Conservation (phyloP, 78 protist genomes). For the Dictyostelium brefeldianum region DNA sequence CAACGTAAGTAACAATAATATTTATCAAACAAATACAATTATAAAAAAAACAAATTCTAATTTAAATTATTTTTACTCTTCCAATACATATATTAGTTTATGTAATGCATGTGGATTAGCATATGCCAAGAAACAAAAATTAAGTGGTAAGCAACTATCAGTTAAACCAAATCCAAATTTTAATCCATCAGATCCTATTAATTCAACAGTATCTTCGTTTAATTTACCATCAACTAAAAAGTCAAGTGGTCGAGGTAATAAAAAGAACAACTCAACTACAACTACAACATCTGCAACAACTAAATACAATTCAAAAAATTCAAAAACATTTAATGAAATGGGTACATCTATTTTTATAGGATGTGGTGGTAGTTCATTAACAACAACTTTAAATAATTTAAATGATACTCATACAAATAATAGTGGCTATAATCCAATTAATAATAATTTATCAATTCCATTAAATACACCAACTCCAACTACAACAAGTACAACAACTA, state of each 20-base stretch:
- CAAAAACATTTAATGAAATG: too few species aligned
- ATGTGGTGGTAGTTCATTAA: too few species aligned
- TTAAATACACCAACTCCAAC: too few species aligned
- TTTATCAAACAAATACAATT: too few species aligned
- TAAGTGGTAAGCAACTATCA: not conserved
- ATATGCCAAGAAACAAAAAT: conserved; percentile 66
- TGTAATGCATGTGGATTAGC: conserved; percentile 83
- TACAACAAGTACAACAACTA: too few species aligned
- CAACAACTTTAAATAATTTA: too few species aligned
- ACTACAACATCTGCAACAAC: not conserved
- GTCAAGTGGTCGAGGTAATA: not conserved
- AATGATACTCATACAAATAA: too few species aligned
- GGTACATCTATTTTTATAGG: too few species aligned
- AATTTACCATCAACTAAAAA: not conserved
- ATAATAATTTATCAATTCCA: too few species aligned
- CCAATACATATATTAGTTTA: too few species aligned
- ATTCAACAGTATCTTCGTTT: not conserved
- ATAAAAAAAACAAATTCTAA: not conserved
- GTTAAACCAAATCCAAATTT: not conserved
- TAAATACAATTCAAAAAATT: too few species aligned
- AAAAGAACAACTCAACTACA: not conserved
- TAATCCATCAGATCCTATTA: not conserved
- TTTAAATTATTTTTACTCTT: not conserved
- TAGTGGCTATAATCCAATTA: too few species aligned
- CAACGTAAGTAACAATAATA: conserved; percentile 45